Evolutionary conservation across 2,329 filamentous ascomycete genomes (phyloP).

Genomic region (Apiospora rasikravindrae): DNA sequence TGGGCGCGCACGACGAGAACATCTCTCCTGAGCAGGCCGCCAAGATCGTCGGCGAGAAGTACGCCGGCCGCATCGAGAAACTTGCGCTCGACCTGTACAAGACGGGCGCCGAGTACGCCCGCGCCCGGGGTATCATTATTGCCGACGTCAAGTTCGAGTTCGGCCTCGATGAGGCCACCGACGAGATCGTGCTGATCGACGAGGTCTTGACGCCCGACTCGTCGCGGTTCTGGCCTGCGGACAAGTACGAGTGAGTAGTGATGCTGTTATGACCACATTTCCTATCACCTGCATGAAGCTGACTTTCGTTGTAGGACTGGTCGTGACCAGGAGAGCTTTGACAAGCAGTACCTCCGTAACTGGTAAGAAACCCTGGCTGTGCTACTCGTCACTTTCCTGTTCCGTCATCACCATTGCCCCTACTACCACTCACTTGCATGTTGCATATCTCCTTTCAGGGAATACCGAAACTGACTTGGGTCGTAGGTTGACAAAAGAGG

Average conservation of each 20-base stretch:
- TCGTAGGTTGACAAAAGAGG: conserved; percentile 67
- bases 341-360: conserved; percentile 85
- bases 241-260: conserved; percentile 62
- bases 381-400: no score
- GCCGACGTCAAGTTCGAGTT: conserved; percentile 77
- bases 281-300: background rate
- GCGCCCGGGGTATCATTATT: conserved; percentile 73
- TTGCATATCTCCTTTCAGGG: background rate
- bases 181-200: conserved; percentile 77
- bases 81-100: conserved; percentile 69
- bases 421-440: no score
- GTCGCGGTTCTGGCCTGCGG: conserved; percentile 85
- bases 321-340: conserved; percentile 41
- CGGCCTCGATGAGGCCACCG: conserved; percentile 67
- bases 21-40: conserved; percentile 72
- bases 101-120: conserved; percentile 66
- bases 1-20: conserved; percentile 82
- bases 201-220: conserved; percentile 84
- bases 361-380: conserved; percentile 54
- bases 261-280: background rate
- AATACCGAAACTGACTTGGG: background rate
- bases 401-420: background rate
- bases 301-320: background rate
- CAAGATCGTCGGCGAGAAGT: conserved; percentile 67
- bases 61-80: conserved; percentile 69